Percentiles rank a stretch among this genome's conserved stretches.
Evolutionary conservation across 1,284 basidiomycete genomes (phyloP).

Genomic region (Veloporphyrellus conicus): DNA sequence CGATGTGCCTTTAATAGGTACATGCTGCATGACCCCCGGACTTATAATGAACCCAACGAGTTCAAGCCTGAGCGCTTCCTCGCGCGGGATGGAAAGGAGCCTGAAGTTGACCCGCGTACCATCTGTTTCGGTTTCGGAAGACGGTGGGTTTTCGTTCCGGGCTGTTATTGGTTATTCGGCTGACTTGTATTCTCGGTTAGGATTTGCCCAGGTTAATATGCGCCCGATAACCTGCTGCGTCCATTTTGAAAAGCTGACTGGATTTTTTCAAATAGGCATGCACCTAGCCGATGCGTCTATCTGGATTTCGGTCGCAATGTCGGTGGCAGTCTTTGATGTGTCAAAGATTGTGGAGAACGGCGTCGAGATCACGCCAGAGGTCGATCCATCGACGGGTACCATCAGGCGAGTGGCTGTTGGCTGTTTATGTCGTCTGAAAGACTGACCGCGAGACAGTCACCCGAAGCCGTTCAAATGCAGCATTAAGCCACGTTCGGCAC

Average conservation of each 20-base stretch:
- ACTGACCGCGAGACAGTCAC: conserved; percentile 39
- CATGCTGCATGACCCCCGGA: conserved; percentile 38
- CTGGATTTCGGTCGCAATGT: conserved; percentile 52
- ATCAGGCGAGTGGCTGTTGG: conserved; percentile 42
- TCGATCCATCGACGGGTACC: conserved; percentile 53
- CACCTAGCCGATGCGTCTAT: conserved; percentile 56
- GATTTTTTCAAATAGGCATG: conserved; percentile 34
- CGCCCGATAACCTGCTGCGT: not conserved
- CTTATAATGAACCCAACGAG: conserved; percentile 32
- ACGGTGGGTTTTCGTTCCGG: conserved; percentile 41
- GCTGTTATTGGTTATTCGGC: conserved; percentile 1
- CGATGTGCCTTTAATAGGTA: conserved; percentile 44
- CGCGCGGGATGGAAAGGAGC: conserved; percentile 28
- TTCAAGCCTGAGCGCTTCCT: conserved; percentile 42
- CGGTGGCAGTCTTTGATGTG: conserved; percentile 47
- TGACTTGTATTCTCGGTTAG: conserved; percentile 30
- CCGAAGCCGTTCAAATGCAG: conserved; percentile 58
- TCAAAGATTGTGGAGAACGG: conserved; percentile 33
- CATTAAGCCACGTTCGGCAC: conserved; percentile 55
- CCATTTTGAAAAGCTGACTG: conserved; percentile 3
- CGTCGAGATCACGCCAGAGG: conserved; percentile 44
- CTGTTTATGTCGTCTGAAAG: not conserved
- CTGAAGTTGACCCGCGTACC: conserved; percentile 52
- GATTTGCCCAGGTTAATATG: conserved; percentile 49
- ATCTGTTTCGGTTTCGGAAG: conserved; percentile 59